Base-by-base conservation (phyloP, 176 grass and related monocot genomes). In the Stipa capillata region DNA sequence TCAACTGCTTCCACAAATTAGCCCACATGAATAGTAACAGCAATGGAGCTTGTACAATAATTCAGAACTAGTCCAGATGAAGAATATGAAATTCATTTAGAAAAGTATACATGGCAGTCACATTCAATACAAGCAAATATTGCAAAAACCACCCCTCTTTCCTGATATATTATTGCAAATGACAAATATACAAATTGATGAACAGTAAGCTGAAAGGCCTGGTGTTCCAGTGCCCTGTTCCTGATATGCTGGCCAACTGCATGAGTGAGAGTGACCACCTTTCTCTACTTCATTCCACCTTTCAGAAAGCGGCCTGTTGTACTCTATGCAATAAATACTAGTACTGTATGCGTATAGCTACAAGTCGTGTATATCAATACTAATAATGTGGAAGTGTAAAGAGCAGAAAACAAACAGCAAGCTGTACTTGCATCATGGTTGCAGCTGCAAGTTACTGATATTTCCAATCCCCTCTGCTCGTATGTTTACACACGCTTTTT, bases 211-310 rank as follows among this genome's bases (percentile, higher is more conserved):
- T 67, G 76, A 82, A 58, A 79, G 25, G 50, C 3, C 34, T 69
- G 68, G 35, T 37, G 80, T 61, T 84, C 37, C 59, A 39, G 28
- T 60, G 29, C 35, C 44, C 53, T 76, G 25, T 89, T 70, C 47
- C 23, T 85, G 68, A 43, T 80, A 69, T 88, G 76, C 29, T 60
- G 34, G 25, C 20, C 59, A 79, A 39, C 69, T 80, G 60, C 76
- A 80, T 66, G 34, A 65, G 69, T 81, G 77, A 87, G 42, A 63
- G 71, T 63, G 85, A 69, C 24, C 49, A 66, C 49, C 49, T 66
- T 43, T 88, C 67, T 74, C 74, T 74, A n/a, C 31, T 79, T 79
- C 65, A 58, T 29, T 78, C 48, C 73, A 73, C 57, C 67, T 79
- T 79, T 84, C 62, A 74, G 25, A 73, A 85, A 85, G 9, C n/a